Evolutionary conservation across 2,329 filamentous ascomycete genomes (phyloP).

Genomic region (Domatiomyces catenatus): DNA sequence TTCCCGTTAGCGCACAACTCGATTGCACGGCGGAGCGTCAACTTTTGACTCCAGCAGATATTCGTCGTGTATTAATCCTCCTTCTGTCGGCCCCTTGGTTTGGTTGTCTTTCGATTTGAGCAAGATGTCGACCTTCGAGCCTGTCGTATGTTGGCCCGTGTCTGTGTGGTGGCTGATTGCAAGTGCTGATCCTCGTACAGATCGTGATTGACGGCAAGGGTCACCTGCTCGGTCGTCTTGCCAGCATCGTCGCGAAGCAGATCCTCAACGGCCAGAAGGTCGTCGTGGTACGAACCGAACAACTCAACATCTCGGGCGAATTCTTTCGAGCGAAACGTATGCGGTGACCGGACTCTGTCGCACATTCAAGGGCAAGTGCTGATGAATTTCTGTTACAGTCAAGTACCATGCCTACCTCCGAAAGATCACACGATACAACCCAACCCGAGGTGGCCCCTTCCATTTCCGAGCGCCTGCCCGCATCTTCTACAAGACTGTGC

Average conservation of each 20-base stretch:
- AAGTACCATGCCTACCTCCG: constrained; percentile 64
- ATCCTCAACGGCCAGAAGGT: constrained; percentile 57
- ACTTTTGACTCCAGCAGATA: neutral
- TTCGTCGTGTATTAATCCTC: neutral
- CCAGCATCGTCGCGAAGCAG: constrained; percentile 26
- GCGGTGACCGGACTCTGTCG: constrained; percentile 16
- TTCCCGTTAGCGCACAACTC: neutral
- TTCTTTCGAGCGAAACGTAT: constrained; percentile 99
- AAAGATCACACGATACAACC: constrained; percentile 99
- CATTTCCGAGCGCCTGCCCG: constrained; percentile 98
- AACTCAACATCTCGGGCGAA: constrained; percentile 99
- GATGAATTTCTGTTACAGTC: neutral
- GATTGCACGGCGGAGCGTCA: neutral
- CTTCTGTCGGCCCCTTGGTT: neutral
- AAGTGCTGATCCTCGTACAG: constrained; percentile 31
- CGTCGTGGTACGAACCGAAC: constrained; percentile 95
- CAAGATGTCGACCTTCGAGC: constrained; percentile 53
- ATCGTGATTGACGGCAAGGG: constrained; percentile 99
- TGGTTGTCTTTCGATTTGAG: constrained; percentile 11
- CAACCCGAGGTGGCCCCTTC: constrained; percentile 98
- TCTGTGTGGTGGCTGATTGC: constrained; percentile 3
- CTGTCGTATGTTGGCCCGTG: constrained; percentile 41
- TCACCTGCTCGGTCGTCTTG: constrained; percentile 95
- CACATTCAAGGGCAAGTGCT: neutral
- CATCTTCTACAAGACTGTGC: constrained; percentile 99